A percentile compares a stretch with the other conserved stretches of the same genome.
Evolutionary conservation across 2,329 filamentous ascomycete genomes (phyloP).

Genomic region (Aspergillus pseudoglaucus): DNA sequence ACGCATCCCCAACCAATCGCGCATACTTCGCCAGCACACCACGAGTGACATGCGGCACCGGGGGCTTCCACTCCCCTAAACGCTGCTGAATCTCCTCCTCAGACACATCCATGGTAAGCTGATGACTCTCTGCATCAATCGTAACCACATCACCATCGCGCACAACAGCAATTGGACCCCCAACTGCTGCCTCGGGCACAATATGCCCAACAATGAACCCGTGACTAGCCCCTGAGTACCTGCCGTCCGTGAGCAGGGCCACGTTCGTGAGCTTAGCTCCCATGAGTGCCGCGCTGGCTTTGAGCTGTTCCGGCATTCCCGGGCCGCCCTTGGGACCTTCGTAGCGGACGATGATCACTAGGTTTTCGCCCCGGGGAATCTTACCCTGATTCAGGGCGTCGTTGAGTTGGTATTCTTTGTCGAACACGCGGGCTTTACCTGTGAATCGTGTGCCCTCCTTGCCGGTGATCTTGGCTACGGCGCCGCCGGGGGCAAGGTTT

Average conservation of each 20-base stretch:
- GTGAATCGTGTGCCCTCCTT: slow-evolving; percentile 83
- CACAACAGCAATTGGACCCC: slow-evolving; percentile 81
- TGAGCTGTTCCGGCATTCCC: slow-evolving; percentile 93
- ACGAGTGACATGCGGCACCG: slow-evolving; percentile 65
- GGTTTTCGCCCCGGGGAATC: slow-evolving; percentile 68
- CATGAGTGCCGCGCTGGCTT: slow-evolving; percentile 84
- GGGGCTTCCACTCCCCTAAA: slow-evolving; percentile 62
- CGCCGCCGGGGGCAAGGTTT: slow-evolving; percentile 80
- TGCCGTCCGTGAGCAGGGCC: slow-evolving; percentile 83
- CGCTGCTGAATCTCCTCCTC: slow-evolving; percentile 64
- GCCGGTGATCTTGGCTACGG: slow-evolving; percentile 93
- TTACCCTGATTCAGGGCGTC: slow-evolving; percentile 64
- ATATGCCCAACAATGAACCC: slow-evolving; percentile 94
- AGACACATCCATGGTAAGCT: slow-evolving; percentile 63
- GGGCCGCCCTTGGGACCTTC: slow-evolving; percentile 91
- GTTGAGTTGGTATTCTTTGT: slow-evolving; percentile 78
- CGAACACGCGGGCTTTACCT: slow-evolving; percentile 74
- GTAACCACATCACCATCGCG: slow-evolving; percentile 73
- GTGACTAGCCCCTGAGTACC: slow-evolving; percentile 82
- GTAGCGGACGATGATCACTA: slow-evolving; percentile 86
- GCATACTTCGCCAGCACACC: slow-evolving; percentile 90
- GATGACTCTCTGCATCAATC: slow-evolving; percentile 76
- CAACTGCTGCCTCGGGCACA: slow-evolving; percentile 80
- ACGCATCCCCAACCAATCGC: slow-evolving; percentile 79
- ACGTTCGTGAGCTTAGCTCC: slow-evolving; percentile 82